Evolutionary conservation across 2,329 filamentous ascomycete genomes (phyloP), one percentile per base, ranked within the genome.

Genomic region (Aureobasidium sp.): DNA sequence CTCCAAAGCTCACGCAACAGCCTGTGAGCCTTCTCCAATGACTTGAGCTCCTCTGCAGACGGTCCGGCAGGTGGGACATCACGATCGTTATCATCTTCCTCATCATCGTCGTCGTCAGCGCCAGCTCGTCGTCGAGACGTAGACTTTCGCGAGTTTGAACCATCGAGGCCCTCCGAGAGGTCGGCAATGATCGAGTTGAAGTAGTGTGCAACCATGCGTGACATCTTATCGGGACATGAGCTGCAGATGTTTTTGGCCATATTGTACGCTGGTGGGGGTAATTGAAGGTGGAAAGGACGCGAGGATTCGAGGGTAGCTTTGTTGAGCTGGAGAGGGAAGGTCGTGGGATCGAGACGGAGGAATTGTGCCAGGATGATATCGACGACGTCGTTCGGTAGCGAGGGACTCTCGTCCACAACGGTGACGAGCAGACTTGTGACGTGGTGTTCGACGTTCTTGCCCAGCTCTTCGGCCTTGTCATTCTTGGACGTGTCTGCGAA

Each of bases 171-270:
- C n/a, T 72, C 70, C 13, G 70, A 91, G 3, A 91, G 89, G 70
- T 97, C 91, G 64, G 97, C 86, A 62, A 99, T 95, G 57, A 97
- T 91, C 61, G 96, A 91, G 74, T 91, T 96, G 73, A 99, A 99
- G 73, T 97, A 99, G 70, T 96, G 91, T 67, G 91, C 93, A 61
- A 97, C 88, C 67, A 95, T 91, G 64, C 91, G 88, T 1, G 91
- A 88, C 93, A 99, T 97, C 75, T 95, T 95, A 67, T 97, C 93
- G 0, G 90, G 85, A 67, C 87, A 95, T 21, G 84, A 84, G 69
- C 91, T 94, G 78, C 94, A 99, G 48, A 99, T 87, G 3, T 89
- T 90, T 75, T 95, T 96, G 27, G 94, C 93, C 89, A 97, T 96
- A 71, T 94, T 88, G 76, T 99, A 99, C 1, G 94, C 92, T 16